A percentile compares a stretch with the other conserved stretches of the same genome.
These are phyloP conservation scores for Rhizopus sp. DNA, from an alignment of 371 early-diverging fungal species.

Conservation along the genomic window DNA sequence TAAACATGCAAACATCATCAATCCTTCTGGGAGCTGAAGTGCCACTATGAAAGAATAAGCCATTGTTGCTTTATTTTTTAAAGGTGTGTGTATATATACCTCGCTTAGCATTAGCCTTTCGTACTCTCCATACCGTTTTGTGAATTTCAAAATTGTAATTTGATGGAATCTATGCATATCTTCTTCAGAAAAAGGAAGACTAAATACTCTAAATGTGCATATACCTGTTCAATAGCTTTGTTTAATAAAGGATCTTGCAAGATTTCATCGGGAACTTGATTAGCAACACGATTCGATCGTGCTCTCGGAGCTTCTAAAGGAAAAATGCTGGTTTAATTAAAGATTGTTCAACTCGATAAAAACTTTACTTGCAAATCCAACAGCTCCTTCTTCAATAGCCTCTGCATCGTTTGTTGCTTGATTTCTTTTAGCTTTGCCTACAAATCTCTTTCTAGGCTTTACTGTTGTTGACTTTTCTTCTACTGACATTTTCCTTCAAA, in stretches of 20 bases:
- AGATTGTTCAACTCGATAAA: neutral
- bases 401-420: slow-evolving; percentile 15
- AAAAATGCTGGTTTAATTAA: neutral
- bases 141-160: slow-evolving; percentile 99
- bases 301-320: slow-evolving; percentile 26
- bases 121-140: slow-evolving; percentile 95
- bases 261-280: slow-evolving; percentile 87
- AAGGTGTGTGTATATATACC: slow-evolving; percentile 36
- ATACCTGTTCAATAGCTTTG: slow-evolving; percentile 76
- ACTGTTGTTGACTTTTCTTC: slow-evolving; percentile 10
- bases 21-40: slow-evolving; percentile 99
- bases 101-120: slow-evolving; percentile 75
- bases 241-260: slow-evolving; percentile 78
- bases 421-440: slow-evolving; percentile 56
- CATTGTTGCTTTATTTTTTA: neutral
- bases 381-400: slow-evolving; percentile 62
- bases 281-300: slow-evolving; percentile 53
- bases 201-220: neutral
- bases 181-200: neutral
- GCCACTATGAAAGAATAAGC: slow-evolving; percentile 67
- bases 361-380: slow-evolving; percentile 47
- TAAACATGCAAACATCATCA: slow-evolving; percentile 93
- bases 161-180: slow-evolving; percentile 68
- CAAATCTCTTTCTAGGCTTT: slow-evolving; percentile 63
- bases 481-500: slow-evolving; percentile 8